A percentile compares a stretch with the other conserved stretches of the same genome.
These are phyloP conservation scores for Serendipita indica DNA, from an alignment of 768 basidiomycete species.

Conservation along the genomic window DNA sequence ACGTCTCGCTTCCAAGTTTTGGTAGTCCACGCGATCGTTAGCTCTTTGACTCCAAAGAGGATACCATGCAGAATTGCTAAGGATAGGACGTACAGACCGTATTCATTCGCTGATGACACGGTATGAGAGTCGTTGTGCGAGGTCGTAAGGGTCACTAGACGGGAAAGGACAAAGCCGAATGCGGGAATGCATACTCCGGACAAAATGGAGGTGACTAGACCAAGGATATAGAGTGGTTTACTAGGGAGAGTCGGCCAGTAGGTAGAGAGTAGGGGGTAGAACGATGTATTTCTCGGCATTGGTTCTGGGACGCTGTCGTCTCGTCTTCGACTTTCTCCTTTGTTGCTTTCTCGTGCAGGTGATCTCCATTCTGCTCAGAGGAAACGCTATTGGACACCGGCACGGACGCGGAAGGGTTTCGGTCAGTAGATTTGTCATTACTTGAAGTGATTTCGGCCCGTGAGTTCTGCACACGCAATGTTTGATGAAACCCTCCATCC, in stretches of 20 bases:
- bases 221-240: conserved; percentile 55
- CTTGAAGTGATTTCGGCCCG: conserved; percentile 31
- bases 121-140: conserved; percentile 38
- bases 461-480: conserved; percentile 43
- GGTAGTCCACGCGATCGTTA: conserved; percentile 59
- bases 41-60: conserved; percentile 60
- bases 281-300: conserved; percentile 18
- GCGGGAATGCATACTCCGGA: conserved; percentile 80
- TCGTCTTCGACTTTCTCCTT: too few species aligned
- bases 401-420: not conserved
- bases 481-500: conserved; percentile 53
- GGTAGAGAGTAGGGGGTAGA: conserved; percentile 35
- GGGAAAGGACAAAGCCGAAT: conserved; percentile 81
- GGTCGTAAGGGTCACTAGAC: conserved; percentile 57
- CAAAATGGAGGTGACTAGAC: conserved; percentile 49
- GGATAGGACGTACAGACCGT: conserved; percentile 41
- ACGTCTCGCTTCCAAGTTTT: conserved; percentile 61
- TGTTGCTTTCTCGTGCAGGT: too few species aligned
- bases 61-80: conserved; percentile 65
- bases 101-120: conserved; percentile 43
- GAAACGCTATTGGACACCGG: too few species aligned
- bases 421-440: conserved; percentile 17
- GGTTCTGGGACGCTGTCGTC: too few species aligned
- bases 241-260: conserved; percentile 59
- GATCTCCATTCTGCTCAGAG: too few species aligned